Evolutionary conservation across 2,329 filamentous ascomycete genomes (phyloP).

Genomic region (Colletotrichum cereale): DNA sequence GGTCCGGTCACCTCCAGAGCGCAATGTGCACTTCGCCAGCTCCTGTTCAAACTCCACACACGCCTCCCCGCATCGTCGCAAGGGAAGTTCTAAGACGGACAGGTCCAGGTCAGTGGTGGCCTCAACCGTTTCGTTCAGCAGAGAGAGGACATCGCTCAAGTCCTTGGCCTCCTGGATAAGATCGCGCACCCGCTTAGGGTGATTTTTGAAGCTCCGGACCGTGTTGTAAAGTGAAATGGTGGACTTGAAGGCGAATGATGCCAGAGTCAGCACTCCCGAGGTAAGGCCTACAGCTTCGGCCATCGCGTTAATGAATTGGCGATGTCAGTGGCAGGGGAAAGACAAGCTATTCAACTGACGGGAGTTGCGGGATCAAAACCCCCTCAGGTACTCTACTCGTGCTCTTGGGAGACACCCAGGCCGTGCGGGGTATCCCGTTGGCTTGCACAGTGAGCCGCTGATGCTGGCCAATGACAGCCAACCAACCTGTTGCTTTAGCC

Average conservation of each 20-base stretch:
- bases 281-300: conserved; percentile 41
- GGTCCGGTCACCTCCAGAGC: conserved; percentile 49
- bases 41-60: conserved; percentile 57
- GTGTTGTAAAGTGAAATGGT: conserved; percentile 39
- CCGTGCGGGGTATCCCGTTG: too few species aligned
- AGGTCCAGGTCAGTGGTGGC: conserved; percentile 36
- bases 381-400: too few species aligned
- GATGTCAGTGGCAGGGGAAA: neutral
- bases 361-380: too few species aligned
- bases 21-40: conserved; percentile 51
- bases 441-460: too few species aligned
- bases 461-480: too few species aligned
- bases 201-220: conserved; percentile 38
- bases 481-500: too few species aligned
- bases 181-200: conserved; percentile 51
- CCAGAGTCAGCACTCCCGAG: conserved; percentile 39
- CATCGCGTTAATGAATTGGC: conserved; percentile 32
- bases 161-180: conserved; percentile 55
- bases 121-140: conserved; percentile 46
- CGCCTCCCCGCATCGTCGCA: conserved; percentile 56
- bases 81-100: conserved; percentile 47
- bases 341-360: too few species aligned
- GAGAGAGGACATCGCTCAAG: conserved; percentile 53
- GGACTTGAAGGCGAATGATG: conserved; percentile 43
- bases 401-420: too few species aligned